Evolutionary conservation across 257 asterid genomes (phyloP), one percentile per base, ranked within the genome.

Genomic region (Nicotiana undulata): DNA sequence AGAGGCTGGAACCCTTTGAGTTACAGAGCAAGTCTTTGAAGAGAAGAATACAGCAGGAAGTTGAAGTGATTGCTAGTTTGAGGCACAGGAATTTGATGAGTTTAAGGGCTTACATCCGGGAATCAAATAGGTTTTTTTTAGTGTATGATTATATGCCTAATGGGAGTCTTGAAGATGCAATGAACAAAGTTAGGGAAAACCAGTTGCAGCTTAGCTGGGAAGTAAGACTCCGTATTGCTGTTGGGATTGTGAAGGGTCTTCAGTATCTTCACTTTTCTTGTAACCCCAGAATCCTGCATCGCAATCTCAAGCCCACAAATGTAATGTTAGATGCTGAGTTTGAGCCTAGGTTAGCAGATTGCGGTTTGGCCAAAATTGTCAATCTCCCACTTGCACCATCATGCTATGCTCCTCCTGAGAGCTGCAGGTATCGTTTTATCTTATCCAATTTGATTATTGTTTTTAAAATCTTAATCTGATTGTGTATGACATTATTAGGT

Each of bases 31-130:
- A 89, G 83, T 85, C 88, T 0, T 18, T 85, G n/a, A 91, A 84
- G 91, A 89, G 88, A 60, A 92, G 80, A 75, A 83, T 89, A 7
- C 92, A 87, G 64, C 92, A 88, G 24, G 93, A 93, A 51, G 89
- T 95, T 20, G 92, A 89, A 84, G 78, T 84, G 52, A 91, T 95
- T 81, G 92, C 96, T 53, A 26, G 85, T 16, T 82, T 95, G 44
- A 90, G 97, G 40, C 97, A 95, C 84, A 87, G 97, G 88, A 93
- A 93, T 86, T 84, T 95, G 88, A 92, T 95, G 98, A 91, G 98
- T 88, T 89, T 95, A 84, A 91, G 97, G 91, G 92, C 94, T 65
- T 92, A 91, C 86, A 80, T 91, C 17, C 86, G 88, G 9, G 97
- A 95, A 76, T 85, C 91, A 3, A 82, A 88, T 81, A 88, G 90